These are phyloP conservation scores for Streptanthus diversifolius DNA, from an alignment of 345 rosid genomes.

Conservation along the genomic window DNA sequence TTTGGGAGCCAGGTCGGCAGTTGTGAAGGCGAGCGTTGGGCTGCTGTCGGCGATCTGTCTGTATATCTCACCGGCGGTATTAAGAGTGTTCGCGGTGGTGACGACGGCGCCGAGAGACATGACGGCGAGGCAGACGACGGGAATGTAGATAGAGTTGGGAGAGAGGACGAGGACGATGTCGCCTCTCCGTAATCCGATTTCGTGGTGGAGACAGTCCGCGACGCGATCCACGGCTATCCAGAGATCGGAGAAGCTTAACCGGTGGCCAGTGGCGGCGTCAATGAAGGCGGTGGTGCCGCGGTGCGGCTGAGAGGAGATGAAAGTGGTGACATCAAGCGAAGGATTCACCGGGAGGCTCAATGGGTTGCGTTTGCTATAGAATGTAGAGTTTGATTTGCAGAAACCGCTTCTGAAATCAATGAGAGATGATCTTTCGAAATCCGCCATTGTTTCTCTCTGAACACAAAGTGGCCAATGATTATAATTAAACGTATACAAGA, in stretches of 20 bases:
- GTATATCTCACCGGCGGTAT: slow-evolving; percentile 65
- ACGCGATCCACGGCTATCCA: slow-evolving; percentile 72
- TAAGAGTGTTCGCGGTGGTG: slow-evolving; percentile 83
- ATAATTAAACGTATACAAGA: neutral
- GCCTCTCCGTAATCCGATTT: slow-evolving; percentile 63
- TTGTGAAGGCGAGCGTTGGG: slow-evolving; percentile 62
- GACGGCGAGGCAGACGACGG: slow-evolving; percentile 71
- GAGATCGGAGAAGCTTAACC: slow-evolving; percentile 54
- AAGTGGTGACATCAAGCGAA: slow-evolving; percentile 61
- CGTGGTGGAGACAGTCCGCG: slow-evolving; percentile 42
- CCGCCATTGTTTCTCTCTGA: neutral
- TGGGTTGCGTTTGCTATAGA: slow-evolving; percentile 65
- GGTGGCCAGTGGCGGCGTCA: slow-evolving; percentile 65
- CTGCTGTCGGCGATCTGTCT: slow-evolving; percentile 60
- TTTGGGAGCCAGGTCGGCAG: slow-evolving; percentile 45
- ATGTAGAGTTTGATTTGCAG: slow-evolving; percentile 46
- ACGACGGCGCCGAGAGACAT: slow-evolving; percentile 83
- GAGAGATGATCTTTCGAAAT: neutral
- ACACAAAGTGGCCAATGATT: neutral
- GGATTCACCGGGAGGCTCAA: slow-evolving; percentile 46
- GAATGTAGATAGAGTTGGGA: slow-evolving; percentile 71
- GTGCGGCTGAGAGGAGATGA: slow-evolving; percentile 75
- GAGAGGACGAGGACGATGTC: slow-evolving; percentile 72
- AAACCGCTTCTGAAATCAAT: slow-evolving; percentile 52
- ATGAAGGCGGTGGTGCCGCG: slow-evolving; percentile 63